phyloP scores from a whole-genome alignment of 805 yeast genomes.

The Kazachstania viticola region DNA sequence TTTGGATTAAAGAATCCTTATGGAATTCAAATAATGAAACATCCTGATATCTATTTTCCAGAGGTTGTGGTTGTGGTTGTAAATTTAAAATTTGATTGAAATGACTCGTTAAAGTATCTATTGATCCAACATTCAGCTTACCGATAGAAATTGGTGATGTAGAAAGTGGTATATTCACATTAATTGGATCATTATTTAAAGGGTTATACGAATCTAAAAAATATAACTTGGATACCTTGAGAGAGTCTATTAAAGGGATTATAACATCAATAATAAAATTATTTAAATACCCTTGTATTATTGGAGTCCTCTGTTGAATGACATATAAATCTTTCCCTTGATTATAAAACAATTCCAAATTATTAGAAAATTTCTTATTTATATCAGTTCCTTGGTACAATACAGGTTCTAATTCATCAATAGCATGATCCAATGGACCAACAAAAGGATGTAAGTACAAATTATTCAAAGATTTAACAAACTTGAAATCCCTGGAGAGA shows the following conservation, averaged over 20 bases:
- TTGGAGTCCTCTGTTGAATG: conserved; percentile 78
- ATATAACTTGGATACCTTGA: conserved; percentile 35
- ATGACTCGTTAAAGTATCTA: conserved; percentile 12
- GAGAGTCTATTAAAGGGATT: conserved; percentile 34
- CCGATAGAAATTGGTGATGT: conserved; percentile 15
- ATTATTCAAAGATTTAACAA: conserved; percentile 48
- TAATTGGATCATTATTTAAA: conserved; percentile 5
- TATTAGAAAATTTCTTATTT: conserved; percentile 35
- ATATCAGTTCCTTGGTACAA: conserved; percentile 7
- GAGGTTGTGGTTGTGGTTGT: conserved; percentile 11
- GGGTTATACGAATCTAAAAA: conserved; percentile 67
- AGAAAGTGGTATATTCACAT: background rate
- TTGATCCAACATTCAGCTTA: conserved; percentile 13
- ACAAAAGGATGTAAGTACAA: conserved; percentile 66
- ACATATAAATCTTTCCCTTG: conserved; percentile 34
- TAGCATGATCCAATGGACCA: conserved; percentile 55
- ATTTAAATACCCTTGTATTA: conserved; percentile 49
- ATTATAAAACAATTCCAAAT: conserved; percentile 53
- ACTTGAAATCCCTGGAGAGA: conserved; percentile 28
- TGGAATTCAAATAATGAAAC: conserved; percentile 13
- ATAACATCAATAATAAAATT: conserved; percentile 42
- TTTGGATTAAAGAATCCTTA: conserved; percentile 16
- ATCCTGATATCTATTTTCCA: too few relatives aligned
- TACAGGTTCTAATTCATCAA: conserved; percentile 7
- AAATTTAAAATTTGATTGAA: conserved; percentile 16